phyloP scores from a whole-genome alignment of 306 rosid genomes.

The Fragaria vesca region DNA sequence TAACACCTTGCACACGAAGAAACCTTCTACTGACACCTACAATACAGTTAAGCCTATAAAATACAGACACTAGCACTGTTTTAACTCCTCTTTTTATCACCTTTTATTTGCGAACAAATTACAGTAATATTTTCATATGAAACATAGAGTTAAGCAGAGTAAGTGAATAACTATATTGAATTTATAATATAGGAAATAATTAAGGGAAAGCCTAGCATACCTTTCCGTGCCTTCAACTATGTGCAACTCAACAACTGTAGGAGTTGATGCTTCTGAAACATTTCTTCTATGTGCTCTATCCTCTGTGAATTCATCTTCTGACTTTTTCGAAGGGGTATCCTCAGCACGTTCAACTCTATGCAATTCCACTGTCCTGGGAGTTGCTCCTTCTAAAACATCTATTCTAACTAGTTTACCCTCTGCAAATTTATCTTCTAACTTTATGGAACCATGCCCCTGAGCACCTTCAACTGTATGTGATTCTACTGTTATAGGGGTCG shows the following conservation, averaged over 20 bases:
- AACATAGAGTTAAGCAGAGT: background rate
- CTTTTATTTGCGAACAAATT: background rate
- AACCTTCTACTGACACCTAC: background rate
- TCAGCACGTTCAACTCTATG: slow-evolving; percentile 26
- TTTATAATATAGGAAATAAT: background rate
- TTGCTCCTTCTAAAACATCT: slow-evolving; percentile 27
- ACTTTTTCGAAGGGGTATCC: slow-evolving; percentile 24
- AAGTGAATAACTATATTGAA: background rate
- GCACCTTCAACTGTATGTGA: slow-evolving; percentile 31
- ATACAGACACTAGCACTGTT: background rate
- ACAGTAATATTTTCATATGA: background rate
- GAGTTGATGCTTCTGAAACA: slow-evolving; percentile 24
- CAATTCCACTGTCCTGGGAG: slow-evolving; percentile 14
- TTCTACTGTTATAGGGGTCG: slow-evolving; percentile 21
- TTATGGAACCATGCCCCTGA: slow-evolving; percentile 37
- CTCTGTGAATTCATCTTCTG: slow-evolving; percentile 27
- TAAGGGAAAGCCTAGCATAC: slow-evolving; percentile 39
- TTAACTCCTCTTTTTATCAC: background rate
- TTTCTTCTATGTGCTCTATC: slow-evolving; percentile 16
- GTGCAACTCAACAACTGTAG: slow-evolving; percentile 19
- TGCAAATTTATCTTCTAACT: slow-evolving; percentile 30
- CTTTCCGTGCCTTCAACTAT: slow-evolving; percentile 31
- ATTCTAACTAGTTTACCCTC: slow-evolving; percentile 18
- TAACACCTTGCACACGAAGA: background rate
- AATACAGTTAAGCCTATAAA: background rate